Evolutionary conservation across 1,284 basidiomycete genomes (phyloP).

Genomic region (Phaffia rhodozyma): DNA sequence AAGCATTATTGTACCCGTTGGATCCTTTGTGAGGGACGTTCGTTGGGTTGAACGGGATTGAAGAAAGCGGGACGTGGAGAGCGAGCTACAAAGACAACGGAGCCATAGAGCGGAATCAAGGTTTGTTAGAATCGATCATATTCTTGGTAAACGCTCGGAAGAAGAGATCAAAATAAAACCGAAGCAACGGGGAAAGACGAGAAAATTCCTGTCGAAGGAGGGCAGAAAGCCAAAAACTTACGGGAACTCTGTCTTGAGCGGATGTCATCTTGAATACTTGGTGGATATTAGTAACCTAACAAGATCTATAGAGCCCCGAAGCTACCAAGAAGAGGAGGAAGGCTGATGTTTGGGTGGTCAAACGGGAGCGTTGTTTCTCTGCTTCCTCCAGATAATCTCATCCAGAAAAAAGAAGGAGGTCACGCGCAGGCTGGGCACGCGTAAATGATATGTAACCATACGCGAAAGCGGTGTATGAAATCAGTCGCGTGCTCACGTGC

Average conservation of each 20-base stretch:
- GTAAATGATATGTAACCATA: too few species aligned
- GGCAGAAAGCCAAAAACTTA: not conserved
- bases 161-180: not conserved
- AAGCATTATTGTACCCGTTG: not conserved
- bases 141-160: not conserved
- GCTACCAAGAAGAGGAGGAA: too few species aligned
- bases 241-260: constrained; percentile 3
- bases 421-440: too few species aligned
- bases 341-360: too few species aligned
- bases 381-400: too few species aligned
- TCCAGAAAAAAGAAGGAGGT: too few species aligned
- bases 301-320: too few species aligned
- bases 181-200: not conserved
- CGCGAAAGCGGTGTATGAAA: too few species aligned
- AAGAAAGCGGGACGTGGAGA: constrained; percentile 13
- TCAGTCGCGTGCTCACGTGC: too few species aligned
- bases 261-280: too few species aligned
- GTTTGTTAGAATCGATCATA: not conserved
- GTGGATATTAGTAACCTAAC: too few species aligned
- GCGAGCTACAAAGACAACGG: constrained; percentile 10
- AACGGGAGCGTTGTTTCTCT: too few species aligned
- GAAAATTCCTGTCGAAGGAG: not conserved
- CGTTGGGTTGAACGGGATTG: constrained; percentile 6
- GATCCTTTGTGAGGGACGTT: not conserved
- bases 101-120: not conserved